A percentile compares a stretch with the other conserved stretches of the same genome.
These are phyloP conservation scores for Kappamyces sp. DNA, from an alignment of 192 early-diverging fungal genomes.

Conservation along the genomic window DNA sequence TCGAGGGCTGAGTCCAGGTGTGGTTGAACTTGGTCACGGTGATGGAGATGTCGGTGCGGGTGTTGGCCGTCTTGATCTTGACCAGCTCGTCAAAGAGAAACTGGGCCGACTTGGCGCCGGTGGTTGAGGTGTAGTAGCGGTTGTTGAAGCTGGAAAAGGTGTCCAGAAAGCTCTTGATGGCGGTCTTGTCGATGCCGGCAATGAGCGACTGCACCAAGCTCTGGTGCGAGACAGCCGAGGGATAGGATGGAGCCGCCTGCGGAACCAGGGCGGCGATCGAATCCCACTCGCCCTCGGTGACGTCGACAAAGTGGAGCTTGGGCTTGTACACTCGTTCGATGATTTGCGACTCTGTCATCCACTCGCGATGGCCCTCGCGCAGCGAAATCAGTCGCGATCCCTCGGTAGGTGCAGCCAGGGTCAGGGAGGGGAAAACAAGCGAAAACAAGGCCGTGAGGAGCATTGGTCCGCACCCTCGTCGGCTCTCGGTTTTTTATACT, in stretches of 20 bases:
- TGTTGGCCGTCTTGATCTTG: neutral
- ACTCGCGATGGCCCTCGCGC: constrained; percentile 13
- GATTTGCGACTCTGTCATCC: constrained; percentile 16
- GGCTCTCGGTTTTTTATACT: too few species aligned
- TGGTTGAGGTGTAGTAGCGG: constrained; percentile 57
- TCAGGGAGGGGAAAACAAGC: too few species aligned
- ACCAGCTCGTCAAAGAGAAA: constrained; percentile 56
- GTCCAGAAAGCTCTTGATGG: neutral
- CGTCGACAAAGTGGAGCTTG: neutral
- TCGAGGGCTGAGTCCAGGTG: too few species aligned
- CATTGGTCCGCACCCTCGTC: too few species aligned
- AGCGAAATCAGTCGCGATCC: constrained; percentile 14
- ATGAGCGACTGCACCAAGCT: neutral
- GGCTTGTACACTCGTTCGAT: neutral
- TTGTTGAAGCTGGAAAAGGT: neutral
- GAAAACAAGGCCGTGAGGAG: too few species aligned
- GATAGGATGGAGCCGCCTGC: neutral
- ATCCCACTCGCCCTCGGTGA: neutral
- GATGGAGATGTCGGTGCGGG: neutral
- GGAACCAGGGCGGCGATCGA: neutral
- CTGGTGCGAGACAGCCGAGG: neutral
- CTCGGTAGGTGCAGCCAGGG: too few species aligned
- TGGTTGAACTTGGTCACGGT: too few species aligned
- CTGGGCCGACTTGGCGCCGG: constrained; percentile 58
- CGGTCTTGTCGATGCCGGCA: neutral